These are phyloP conservation scores for Akanthomyces lecanii DNA, from an alignment of 2,329 filamentous ascomycete genomes.

Conservation along the genomic window DNA sequence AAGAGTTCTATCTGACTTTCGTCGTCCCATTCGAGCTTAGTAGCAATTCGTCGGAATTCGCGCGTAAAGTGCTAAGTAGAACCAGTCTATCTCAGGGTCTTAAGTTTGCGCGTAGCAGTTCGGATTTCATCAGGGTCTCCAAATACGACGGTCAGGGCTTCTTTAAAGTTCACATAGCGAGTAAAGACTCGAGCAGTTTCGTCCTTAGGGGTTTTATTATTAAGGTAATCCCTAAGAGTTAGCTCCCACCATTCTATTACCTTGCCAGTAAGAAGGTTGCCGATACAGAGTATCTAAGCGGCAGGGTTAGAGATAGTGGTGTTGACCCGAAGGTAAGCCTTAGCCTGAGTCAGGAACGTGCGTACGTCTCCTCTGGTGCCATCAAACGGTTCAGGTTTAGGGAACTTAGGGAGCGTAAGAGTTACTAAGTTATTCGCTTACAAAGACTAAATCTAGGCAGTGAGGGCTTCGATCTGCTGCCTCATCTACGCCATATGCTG, in stretches of 20 bases:
- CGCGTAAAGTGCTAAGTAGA: not conserved
- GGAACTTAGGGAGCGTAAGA: not conserved
- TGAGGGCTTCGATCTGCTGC: not conserved
- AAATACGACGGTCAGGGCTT: not conserved
- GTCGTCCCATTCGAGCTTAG: not conserved
- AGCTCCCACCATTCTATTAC: not conserved
- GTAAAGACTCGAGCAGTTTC: not conserved
- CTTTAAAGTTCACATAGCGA: not conserved
- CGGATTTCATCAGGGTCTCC: not conserved
- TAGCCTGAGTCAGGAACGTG: not conserved
- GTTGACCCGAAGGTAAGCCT: not conserved
- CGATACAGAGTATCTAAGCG: not conserved
- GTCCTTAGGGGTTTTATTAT: not conserved
- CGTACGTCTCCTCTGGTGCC: not conserved
- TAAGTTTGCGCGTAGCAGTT: not conserved
- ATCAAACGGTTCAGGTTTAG: not conserved
- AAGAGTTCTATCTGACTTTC: not conserved
- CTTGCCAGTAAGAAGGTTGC: not conserved
- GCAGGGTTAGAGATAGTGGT: not conserved
- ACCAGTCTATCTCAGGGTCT: not conserved
- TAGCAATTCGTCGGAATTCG: not conserved
- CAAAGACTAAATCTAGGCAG: not conserved
- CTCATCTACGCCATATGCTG: not conserved
- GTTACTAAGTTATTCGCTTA: not conserved
- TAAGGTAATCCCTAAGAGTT: not conserved